A percentile compares a stretch with the other conserved stretches of the same genome.
Conservation (phyloP, 2,329 filamentous ascomycete species). For the Fusarium verticillioides region DNA sequence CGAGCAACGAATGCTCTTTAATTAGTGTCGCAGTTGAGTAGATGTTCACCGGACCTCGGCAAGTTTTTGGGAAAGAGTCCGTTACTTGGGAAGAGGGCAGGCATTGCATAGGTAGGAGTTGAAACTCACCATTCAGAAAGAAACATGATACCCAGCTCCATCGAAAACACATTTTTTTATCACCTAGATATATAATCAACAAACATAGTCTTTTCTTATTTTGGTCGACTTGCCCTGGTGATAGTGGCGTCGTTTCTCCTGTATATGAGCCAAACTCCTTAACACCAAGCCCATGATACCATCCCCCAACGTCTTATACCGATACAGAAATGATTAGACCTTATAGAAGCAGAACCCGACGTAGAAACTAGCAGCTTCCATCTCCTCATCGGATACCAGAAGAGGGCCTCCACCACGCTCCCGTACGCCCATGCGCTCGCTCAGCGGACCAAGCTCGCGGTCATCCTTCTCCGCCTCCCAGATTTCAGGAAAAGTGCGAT, state of each 20-base stretch:
- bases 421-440: conserved; percentile 94
- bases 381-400: conserved; percentile 83
- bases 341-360: conserved; percentile 98
- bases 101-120: conserved; percentile 40
- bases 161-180: conserved; percentile 24
- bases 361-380: conserved; percentile 93
- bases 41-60: neutral
- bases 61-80: neutral
- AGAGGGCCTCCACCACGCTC: conserved; percentile 74
- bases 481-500: conserved; percentile 89
- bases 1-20: conserved; percentile 62
- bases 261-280: conserved; percentile 2
- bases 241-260: neutral
- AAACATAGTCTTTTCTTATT: conserved; percentile 26
- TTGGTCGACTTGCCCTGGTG: neutral
- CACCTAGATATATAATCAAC: conserved; percentile 33
- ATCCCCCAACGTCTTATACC: neutral
- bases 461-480: conserved; percentile 94
- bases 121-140: conserved; percentile 34
- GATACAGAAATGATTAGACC: conserved; percentile 62
- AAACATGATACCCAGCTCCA: conserved; percentile 50
- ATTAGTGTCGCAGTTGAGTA: neutral
- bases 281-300: conserved; percentile 9
- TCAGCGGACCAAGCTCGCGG: conserved; percentile 80
- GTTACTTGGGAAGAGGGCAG: neutral